Base-by-base conservation (phyloP, 306 rosid species). In the Acacia crassicarpa region DNA sequence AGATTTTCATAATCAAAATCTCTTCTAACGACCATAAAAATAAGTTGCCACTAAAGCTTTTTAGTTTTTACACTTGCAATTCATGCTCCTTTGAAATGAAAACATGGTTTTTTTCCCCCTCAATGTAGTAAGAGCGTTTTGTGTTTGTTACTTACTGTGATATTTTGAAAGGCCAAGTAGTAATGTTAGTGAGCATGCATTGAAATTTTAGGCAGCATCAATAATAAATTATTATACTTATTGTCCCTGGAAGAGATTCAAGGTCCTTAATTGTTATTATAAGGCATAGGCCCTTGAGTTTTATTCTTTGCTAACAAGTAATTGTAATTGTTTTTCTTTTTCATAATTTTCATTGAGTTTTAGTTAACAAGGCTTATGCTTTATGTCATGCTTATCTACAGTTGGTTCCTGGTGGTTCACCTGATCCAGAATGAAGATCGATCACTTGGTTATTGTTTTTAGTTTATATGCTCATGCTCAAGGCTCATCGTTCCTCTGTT, bases 331-430 rank as follows among this genome's bases (percentile, higher is more conserved):
- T 22, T 9, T 58, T 69, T 43, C 17, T 17, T 62, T 69, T 70
- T 10, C 49, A 35, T 69, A 20, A 20, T 45, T 17, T 82, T 22
- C n/a, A 5, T 62, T 22, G 72, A 8, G 6, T 17, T 38, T 38
- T 20, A 20, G 22, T 41, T n/a, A 41, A n/a, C 13, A 20, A 13
- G 78, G 56, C 14, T 22, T 3, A 22, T 3, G 8, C 4, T 22
- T 41, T 5, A 4, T 43, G 25, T 63, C 81, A 48, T 48, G 53
- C 53, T 14, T 48, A 48, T 38, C 4, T 48, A 16, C 15, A 44
- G 48, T 44, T 44, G 89, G 97, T 93, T 27, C 97, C 95, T 4
- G 97, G 97, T 35, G 95, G 95, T 77, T 91, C 97, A 56, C 97
- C 95, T 70, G 97, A 93, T 71, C 84, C 92, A 27, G 97, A 93